A percentile compares a stretch with the other conserved stretches of the same genome.
Evolutionary conservation across 257 asterid genomes (phyloP).

Genomic region (Nicotiana paniculata): DNA sequence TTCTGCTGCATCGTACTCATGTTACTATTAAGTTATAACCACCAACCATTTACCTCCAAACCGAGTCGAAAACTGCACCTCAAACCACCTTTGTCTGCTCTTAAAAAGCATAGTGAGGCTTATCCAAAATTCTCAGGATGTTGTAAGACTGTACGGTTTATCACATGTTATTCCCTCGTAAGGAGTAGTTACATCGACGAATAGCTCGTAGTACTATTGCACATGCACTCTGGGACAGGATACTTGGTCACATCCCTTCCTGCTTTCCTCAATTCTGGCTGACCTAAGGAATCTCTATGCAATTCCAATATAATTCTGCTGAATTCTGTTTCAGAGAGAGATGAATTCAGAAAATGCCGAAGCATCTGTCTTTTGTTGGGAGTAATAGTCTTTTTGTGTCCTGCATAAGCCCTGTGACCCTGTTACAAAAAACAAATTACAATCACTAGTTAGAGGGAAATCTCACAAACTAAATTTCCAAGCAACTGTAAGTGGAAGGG

Average conservation of each 20-base stretch:
- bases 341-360: conserved; percentile 55
- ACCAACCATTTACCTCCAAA: background rate
- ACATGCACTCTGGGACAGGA: conserved; percentile 91
- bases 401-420: conserved; percentile 91
- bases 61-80: background rate
- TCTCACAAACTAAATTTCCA: background rate
- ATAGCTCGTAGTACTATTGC: conserved; percentile 35
- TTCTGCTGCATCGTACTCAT: background rate
- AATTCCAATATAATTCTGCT: conserved; percentile 43
- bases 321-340: conserved; percentile 61
- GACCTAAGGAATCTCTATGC: conserved; percentile 79
- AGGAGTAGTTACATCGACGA: conserved; percentile 16
- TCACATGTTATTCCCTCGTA: background rate
- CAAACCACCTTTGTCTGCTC: background rate
- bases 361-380: conserved; percentile 96
- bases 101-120: background rate
- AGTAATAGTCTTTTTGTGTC: conserved; percentile 80
- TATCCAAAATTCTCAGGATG: background rate
- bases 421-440: conserved; percentile 19
- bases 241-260: conserved; percentile 86
- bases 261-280: conserved; percentile 68
- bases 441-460: background rate
- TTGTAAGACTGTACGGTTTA: background rate
- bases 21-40: background rate
- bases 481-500: background rate